Base-by-base conservation (phyloP, 2,329 filamentous ascomycete species). In the Colletotrichum australisinense region DNA sequence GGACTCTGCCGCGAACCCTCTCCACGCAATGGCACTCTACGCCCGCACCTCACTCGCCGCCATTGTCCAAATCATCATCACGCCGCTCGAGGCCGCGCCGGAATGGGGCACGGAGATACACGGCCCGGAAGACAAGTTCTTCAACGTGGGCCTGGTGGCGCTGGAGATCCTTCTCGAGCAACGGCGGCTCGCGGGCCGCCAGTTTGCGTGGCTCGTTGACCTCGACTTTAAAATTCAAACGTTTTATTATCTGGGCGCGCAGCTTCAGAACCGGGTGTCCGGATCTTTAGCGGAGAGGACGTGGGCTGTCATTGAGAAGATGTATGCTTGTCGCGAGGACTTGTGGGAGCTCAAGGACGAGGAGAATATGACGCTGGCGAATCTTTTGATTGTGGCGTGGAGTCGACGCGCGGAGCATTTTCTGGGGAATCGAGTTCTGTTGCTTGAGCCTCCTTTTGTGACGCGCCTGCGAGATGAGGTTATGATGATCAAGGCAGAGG, bases 201-300 rank as follows among this genome's bases (percentile, higher is more conserved):
- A 87, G 2, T 91, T 90, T 77, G 76, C 87, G 14, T 91, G 89
- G 89, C 89, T 87, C 75, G 82, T 86, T 76, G 84, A 85, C 71
- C 80, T 82, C 26, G 86, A 89, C 76, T 89, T 91, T 78, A 88
- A 89, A 75, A 79, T 87, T 59, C 89, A 89, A 67, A 80, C 89
- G 14, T 87, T 90, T 69, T 82, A 86, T 35, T 89, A 88, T 76
- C 83, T 90, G 77, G 85, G 86, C 0, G 87, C 87, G 4, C 87
- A 90, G 77, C 83, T 91, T 12, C 86, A 84, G 73, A 82, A 84
- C 26, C 86, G 87, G 35, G 84, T 84, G 0, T 81, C 82, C 1
- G 89, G 89, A 3, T 79, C 78, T 7, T 80, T 91, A 14, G 85
- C 89, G 16, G 88, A 90, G 58, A 83, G 86, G 35, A 89, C 85